Percentiles rank a stretch among this genome's conserved stretches.
Conservation (phyloP, 192 early-diverging fungal species). For the Allomyces arbusculus region DNA sequence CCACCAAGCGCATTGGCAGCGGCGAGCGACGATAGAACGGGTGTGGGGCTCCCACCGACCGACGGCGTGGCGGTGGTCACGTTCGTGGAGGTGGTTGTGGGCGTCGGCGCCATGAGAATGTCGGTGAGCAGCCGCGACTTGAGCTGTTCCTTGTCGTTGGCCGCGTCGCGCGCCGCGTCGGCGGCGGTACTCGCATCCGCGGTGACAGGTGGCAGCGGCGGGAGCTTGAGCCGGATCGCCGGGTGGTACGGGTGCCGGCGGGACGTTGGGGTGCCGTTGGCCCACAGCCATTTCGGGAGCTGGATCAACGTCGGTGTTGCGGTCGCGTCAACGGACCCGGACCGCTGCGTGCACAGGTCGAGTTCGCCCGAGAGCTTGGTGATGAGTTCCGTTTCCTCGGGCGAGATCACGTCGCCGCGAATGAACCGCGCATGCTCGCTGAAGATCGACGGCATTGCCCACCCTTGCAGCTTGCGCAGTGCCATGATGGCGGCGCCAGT, state of each 20-base stretch:
- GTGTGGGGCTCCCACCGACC: neutral
- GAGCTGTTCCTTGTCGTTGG: too few relatives aligned
- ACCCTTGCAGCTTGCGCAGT: constrained; percentile 75
- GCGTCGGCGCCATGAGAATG: neutral
- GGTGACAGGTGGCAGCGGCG: neutral
- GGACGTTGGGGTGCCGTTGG: neutral
- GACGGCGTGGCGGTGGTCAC: neutral
- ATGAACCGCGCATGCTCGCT: constrained; percentile 48
- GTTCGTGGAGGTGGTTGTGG: neutral
- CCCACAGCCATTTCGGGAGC: neutral
- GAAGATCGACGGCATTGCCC: constrained; percentile 50
- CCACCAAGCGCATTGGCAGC: neutral
- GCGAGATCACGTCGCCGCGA: constrained; percentile 31
- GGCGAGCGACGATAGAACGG: neutral
- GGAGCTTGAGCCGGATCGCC: neutral
- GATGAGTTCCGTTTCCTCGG: constrained; percentile 55
- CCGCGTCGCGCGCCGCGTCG: too few relatives aligned
- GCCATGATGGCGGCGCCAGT: constrained; percentile 68
- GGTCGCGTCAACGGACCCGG: neutral
- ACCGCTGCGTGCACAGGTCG: constrained; percentile 4
- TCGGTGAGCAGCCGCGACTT: neutral
- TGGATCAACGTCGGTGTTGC: neutral
- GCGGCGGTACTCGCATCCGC: neutral
- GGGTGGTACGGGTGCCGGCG: neutral
- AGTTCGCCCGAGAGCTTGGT: constrained; percentile 55